phyloP scores from a whole-genome alignment of 1,284 basidiomycete genomes.

The Bondarzewia mesenterica region DNA sequence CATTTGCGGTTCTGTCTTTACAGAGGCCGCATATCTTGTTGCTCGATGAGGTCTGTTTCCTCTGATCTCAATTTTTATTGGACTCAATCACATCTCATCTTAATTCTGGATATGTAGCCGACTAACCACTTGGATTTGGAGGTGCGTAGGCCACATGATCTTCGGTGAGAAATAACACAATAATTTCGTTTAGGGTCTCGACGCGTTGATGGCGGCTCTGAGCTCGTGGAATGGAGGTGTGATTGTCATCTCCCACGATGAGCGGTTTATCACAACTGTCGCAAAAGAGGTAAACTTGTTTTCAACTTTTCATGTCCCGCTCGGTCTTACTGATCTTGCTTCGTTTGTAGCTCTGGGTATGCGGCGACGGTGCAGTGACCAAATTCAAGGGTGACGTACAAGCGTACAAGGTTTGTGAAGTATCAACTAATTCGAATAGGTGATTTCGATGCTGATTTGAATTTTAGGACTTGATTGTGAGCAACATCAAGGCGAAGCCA shows the following conservation, averaged over 20 bases:
- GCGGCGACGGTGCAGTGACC: constrained; percentile 74
- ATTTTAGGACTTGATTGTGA: constrained; percentile 66
- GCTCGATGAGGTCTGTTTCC: constrained; percentile 69
- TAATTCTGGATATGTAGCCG: constrained; percentile 41
- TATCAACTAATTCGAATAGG: constrained; percentile 2
- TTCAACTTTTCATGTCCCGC: background rate
- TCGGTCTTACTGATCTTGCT: constrained; percentile 9
- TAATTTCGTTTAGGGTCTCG: constrained; percentile 60
- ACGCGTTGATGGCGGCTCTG: constrained; percentile 88
- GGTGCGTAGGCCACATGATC: constrained; percentile 26
- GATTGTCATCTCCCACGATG: constrained; percentile 91
- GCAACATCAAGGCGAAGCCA: constrained; percentile 65
- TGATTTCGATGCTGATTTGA: constrained; percentile 7
- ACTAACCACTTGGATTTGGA: constrained; percentile 98
- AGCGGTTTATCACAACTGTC: constrained; percentile 83
- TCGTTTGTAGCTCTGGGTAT: constrained; percentile 72
- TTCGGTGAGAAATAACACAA: background rate
- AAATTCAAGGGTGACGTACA: constrained; percentile 91
- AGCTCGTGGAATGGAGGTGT: constrained; percentile 94
- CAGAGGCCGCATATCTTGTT: constrained; percentile 84
- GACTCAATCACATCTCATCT: background rate
- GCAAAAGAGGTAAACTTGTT: constrained; percentile 54
- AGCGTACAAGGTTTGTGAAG: constrained; percentile 74
- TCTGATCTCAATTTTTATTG: background rate
- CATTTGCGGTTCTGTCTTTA: constrained; percentile 88